phyloP scores from a whole-genome alignment of 2,329 filamentous ascomycete genomes.

The Aspergillus pseudoviridinutans region DNA sequence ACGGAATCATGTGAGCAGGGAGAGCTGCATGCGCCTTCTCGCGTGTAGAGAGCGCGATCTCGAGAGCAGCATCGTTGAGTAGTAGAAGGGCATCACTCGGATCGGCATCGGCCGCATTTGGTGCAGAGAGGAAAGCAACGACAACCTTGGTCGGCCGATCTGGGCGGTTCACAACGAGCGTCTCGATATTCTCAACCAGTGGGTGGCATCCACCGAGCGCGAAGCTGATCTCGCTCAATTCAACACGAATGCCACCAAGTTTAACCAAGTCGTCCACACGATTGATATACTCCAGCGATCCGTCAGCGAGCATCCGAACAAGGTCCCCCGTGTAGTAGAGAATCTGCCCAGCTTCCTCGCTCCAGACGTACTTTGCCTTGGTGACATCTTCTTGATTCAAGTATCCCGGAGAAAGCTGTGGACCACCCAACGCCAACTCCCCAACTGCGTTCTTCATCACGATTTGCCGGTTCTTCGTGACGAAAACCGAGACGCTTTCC shows the following conservation, averaged over 20 bases:
- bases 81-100: slow-evolving; percentile 8
- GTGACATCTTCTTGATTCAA: slow-evolving; percentile 28
- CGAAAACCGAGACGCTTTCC: slow-evolving; percentile 27
- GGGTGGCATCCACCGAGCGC: slow-evolving; percentile 27
- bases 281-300: slow-evolving; percentile 23
- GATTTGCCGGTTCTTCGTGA: slow-evolving; percentile 21
- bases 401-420: slow-evolving; percentile 28
- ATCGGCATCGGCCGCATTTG: slow-evolving; percentile 7
- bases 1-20: slow-evolving; percentile 34
- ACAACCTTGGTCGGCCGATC: slow-evolving; percentile 29
- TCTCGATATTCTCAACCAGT: slow-evolving; percentile 30
- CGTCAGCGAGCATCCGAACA: slow-evolving; percentile 23
- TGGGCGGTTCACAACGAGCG: slow-evolving; percentile 26
- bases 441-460: slow-evolving; percentile 26
- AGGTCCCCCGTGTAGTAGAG: slow-evolving; percentile 35
- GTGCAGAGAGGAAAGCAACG: slow-evolving; percentile 33
- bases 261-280: slow-evolving; percentile 27
- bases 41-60: slow-evolving; percentile 21
- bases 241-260: slow-evolving; percentile 24
- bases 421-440: slow-evolving; percentile 28
- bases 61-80: slow-evolving; percentile 13
- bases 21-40: slow-evolving; percentile 17
- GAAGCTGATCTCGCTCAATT: slow-evolving; percentile 31
- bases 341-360: slow-evolving; percentile 16
- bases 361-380: slow-evolving; percentile 29